Evolutionary conservation across 805 yeast genomes (phyloP).

Genomic region (Hagleromyces aurorensis): DNA sequence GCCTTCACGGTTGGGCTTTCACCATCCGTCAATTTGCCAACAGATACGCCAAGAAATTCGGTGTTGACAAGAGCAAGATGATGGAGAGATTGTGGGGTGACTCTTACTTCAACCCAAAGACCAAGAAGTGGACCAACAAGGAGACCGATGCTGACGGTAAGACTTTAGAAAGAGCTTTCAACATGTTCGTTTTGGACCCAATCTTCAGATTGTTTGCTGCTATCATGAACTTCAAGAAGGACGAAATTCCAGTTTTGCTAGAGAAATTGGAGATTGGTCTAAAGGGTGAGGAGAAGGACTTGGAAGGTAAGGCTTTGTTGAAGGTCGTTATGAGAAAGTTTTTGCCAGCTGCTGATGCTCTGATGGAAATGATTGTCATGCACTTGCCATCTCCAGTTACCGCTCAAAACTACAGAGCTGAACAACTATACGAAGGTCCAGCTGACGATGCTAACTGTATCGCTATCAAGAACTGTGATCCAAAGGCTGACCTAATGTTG

Average conservation of each 20-base stretch:
- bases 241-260: constrained; percentile 83
- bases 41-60: constrained; percentile 98
- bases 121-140: constrained; percentile 98
- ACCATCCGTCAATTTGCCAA: constrained; percentile 97
- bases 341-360: constrained; percentile 99
- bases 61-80: constrained; percentile 97
- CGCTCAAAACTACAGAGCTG: constrained; percentile 99
- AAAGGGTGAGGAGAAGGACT: constrained; percentile 95
- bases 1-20: constrained; percentile 99
- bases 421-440: constrained; percentile 98
- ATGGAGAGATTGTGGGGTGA: constrained; percentile 99
- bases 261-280: constrained; percentile 89
- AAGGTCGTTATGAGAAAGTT: constrained; percentile 99
- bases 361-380: constrained; percentile 95
- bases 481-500: constrained; percentile 95
- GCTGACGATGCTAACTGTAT: constrained; percentile 80
- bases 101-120: constrained; percentile 99
- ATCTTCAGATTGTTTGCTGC: constrained; percentile 95
- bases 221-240: constrained; percentile 99
- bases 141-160: constrained; percentile 94
- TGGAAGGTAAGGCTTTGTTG: constrained; percentile 97
- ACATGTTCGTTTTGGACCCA: constrained; percentile 98
- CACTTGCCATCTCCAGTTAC: constrained; percentile 99
- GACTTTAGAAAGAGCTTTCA: constrained; percentile 97
- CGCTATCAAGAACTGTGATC: constrained; percentile 97